Evolutionary conservation across 179 eudicot species (phyloP).

Genomic region (Beta lomatogona): DNA sequence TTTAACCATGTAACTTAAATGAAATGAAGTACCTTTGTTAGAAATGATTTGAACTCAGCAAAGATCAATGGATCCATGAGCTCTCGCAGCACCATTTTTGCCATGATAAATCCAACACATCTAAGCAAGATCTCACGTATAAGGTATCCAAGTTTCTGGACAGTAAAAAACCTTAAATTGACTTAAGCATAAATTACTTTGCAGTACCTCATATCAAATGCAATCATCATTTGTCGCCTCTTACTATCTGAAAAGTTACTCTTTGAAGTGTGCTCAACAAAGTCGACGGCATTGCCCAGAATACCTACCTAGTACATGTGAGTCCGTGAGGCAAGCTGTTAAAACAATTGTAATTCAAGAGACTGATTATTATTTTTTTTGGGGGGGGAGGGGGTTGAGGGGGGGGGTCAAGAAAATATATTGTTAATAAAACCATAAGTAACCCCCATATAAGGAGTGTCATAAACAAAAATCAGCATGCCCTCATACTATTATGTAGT

Average conservation of each 20-base stretch:
- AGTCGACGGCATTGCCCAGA: conserved; percentile 94
- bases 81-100: conserved; percentile 91
- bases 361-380: neutral
- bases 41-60: conserved; percentile 80
- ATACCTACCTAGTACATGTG: conserved; percentile 71
- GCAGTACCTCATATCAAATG: conserved; percentile 93
- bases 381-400: neutral
- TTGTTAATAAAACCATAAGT: neutral
- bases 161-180: neutral
- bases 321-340: neutral
- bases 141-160: neutral
- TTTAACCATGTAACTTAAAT: neutral
- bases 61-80: conserved; percentile 91
- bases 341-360: neutral
- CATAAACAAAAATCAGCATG: neutral
- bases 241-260: conserved; percentile 42
- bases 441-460: neutral
- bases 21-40: conserved; percentile 58
- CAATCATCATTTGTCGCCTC: conserved; percentile 97
- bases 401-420: neutral
- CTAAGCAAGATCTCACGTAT: conserved; percentile 37
- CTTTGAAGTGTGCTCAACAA: conserved; percentile 51
- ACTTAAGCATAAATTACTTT: conserved; percentile 1
- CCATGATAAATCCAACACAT: conserved; percentile 98
- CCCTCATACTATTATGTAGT: neutral